These are phyloP conservation scores for Tetrapisispora pingtungensis DNA, from an alignment of 805 yeast genomes.

Conservation along the genomic window DNA sequence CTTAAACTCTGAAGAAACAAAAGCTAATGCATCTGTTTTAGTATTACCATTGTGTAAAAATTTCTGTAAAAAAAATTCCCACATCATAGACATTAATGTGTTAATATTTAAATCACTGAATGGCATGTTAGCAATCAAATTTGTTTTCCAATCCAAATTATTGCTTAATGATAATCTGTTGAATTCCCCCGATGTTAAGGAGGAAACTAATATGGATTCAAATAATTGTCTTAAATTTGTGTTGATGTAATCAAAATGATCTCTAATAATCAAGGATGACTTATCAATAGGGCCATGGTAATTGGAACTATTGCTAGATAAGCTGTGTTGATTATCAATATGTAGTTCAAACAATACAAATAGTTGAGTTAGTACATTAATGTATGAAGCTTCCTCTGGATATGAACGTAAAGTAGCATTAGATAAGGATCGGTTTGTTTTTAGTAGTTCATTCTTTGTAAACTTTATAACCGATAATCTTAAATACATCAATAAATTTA, in stretches of 20 bases:
- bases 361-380: conserved; percentile 39
- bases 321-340: conserved; percentile 45
- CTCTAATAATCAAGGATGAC: conserved; percentile 54
- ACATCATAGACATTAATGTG: conserved; percentile 44
- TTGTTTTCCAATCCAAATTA: conserved; percentile 42
- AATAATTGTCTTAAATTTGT: conserved; percentile 43
- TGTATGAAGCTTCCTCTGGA: conserved; percentile 30
- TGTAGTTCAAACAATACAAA: conserved; percentile 37
- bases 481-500: conserved; percentile 40
- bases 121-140: conserved; percentile 48
- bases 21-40: conserved; percentile 23
- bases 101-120: conserved; percentile 48
- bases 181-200: conserved; percentile 47
- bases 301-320: conserved; percentile 40
- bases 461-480: conserved; percentile 35
- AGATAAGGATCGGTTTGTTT: conserved; percentile 23
- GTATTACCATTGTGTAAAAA: conserved; percentile 28
- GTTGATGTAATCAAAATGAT: conserved; percentile 46
- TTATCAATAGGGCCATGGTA: conserved; percentile 66
- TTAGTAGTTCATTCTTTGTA: conserved; percentile 27
- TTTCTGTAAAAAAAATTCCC: conserved; percentile 29
- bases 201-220: conserved; percentile 42
- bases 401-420: conserved; percentile 33
- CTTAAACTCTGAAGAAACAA: conserved; percentile 22
- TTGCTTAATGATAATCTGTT: conserved; percentile 40